A percentile compares a stretch with the other conserved stretches of the same genome.
These are phyloP conservation scores for Coniophora puteana DNA, from an alignment of 1,284 basidiomycete species.

Conservation along the genomic window DNA sequence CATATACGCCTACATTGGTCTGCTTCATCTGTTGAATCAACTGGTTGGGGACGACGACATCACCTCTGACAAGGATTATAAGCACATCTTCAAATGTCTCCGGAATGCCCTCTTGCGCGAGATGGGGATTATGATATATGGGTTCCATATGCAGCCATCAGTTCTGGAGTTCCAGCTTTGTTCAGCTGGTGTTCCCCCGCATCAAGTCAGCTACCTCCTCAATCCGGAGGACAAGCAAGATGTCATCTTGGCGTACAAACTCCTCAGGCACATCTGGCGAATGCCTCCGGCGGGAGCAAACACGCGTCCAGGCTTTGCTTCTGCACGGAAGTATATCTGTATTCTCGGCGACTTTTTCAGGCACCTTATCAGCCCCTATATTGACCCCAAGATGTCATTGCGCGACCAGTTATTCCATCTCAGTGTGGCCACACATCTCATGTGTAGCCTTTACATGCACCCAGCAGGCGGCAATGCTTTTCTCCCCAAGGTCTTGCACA, in stretches of 20 bases:
- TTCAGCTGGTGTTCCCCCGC: background rate
- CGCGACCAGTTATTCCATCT: constrained; percentile 16
- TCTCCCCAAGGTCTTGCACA: constrained; percentile 11
- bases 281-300: constrained; percentile 2
- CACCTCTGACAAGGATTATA: no score
- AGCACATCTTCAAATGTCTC: no score
- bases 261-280: constrained; percentile 6
- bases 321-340: background rate
- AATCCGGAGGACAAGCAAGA: constrained; percentile 12
- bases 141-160: constrained; percentile 20
- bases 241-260: constrained; percentile 5
- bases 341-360: background rate
- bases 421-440: constrained; percentile 13
- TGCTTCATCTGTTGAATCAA: constrained; percentile 26
- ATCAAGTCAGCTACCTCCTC: no score
- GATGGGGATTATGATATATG: constrained; percentile 20
- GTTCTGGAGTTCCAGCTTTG: constrained; percentile 20
- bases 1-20: constrained; percentile 16
- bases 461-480: constrained; percentile 2
- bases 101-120: constrained; percentile 25
- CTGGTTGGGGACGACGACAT: constrained; percentile 31
- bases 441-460: constrained; percentile 11
- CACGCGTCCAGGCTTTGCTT: background rate
- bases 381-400: constrained; percentile 8
- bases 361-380: constrained; percentile 10